Conservation (phyloP, 306 rosid genomes). For the Prunus fruticosa region DNA sequence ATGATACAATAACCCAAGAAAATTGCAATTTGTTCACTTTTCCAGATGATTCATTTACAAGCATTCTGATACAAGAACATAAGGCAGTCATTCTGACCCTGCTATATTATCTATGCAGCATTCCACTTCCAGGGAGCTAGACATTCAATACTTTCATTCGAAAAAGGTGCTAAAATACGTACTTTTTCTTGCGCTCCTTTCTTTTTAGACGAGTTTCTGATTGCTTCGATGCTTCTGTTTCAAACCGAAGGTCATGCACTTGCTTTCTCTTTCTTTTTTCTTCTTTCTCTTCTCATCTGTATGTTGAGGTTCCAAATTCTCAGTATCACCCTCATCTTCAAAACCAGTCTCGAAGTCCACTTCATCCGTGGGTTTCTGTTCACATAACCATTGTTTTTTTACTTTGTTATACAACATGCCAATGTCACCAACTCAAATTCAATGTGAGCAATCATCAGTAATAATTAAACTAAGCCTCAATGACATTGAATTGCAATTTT, state of each 20-base stretch:
- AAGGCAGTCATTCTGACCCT: not conserved
- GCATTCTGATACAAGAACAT: not conserved
- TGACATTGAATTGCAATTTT: not conserved
- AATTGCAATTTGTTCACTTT: not conserved
- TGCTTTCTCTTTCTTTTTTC: slow-evolving; percentile 70
- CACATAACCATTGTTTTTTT: slow-evolving; percentile 5
- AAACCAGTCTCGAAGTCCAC: slow-evolving; percentile 19
- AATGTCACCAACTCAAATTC: not conserved
- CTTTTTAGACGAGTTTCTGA: slow-evolving; percentile 44
- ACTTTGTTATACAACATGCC: not conserved
- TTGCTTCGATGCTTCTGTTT: slow-evolving; percentile 32
- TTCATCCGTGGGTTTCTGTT: slow-evolving; percentile 36
- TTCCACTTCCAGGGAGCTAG: too few species aligned
- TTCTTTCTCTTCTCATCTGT: slow-evolving; percentile 64
- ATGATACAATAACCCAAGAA: not conserved
- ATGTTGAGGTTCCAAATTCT: slow-evolving; percentile 25
- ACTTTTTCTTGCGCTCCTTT: slow-evolving; percentile 74
- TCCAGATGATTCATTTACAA: not conserved
- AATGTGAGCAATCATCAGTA: not conserved
- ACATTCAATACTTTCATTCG: too few species aligned
- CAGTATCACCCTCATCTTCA: slow-evolving; percentile 26
- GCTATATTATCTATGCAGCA: not conserved
- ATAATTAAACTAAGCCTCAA: not conserved
- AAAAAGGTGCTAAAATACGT: slow-evolving; percentile 23
- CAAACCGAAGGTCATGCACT: slow-evolving; percentile 81